Evolutionary conservation across 1,284 basidiomycete genomes (phyloP), one percentile per base, ranked within the genome.

Genomic region (Apiotrichum veenhuisii): DNA sequence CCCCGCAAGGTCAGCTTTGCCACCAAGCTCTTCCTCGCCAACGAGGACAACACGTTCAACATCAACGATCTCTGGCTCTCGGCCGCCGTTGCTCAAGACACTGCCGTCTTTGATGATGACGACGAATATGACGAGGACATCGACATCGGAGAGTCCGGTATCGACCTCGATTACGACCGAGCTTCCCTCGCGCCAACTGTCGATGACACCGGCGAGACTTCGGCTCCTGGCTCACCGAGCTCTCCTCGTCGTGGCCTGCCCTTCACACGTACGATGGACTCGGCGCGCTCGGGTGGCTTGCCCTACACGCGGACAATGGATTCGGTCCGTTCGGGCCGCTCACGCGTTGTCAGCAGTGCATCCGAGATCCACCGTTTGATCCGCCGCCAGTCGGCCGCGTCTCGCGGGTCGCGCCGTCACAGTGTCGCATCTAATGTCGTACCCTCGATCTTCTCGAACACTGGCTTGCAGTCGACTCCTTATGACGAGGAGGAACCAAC

Each of bases 1-100:
- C 56, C 54, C 38, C 59, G 65, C 54, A 54, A 63, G 60, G 55
- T 65, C 52, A 49, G 70, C 70, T 91, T 98, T 65, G 89, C 94
- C 0, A 91, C 97, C 71, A 83, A 89, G 61, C 75, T 95, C n/a
- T 79, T 95, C 27, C 85, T 95, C 78, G 77, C 77, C 52, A 77
- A 76, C 62, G 77, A 78, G 66, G 76, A 75, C 61, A 77, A 76
- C 59, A 77, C 68, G 1, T 77, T 77, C 69, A 77, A 75, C 56
- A 71, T 78, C 61, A 76, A 76, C 61, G 77, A 78, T 52, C 69
- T 78, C 22, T 78, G 77, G 77, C 73, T 78, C 2, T 75, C 73
- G 5, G 75, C 74, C 1, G 77, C 76, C 30, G 73, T 77, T 7
- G 77, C 76, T 1, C 76, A 78, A 54, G 77, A 78, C 45, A 73